phyloP scores from a whole-genome alignment of 2,329 filamentous ascomycete species.

The Samsoniella hepiali region DNA sequence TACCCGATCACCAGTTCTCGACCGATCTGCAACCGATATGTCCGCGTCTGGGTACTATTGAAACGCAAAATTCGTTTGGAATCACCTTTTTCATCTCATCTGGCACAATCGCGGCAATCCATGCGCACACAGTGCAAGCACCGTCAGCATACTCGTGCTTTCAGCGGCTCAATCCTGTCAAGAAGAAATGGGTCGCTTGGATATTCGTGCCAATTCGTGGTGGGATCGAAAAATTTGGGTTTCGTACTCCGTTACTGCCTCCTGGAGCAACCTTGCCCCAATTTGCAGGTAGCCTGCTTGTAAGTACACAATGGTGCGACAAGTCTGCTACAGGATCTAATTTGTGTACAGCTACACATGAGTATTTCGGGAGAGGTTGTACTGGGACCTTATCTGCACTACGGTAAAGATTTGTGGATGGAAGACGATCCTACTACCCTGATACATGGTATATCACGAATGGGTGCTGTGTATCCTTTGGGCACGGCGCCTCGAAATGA shows the following conservation, averaged over 20 bases:
- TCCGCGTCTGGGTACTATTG: conserved; percentile 7
- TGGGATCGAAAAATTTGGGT: conserved; percentile 10
- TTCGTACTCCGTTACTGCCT: conserved; percentile 9
- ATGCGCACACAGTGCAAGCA: conserved; percentile 10
- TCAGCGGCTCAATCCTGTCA: conserved; percentile 11
- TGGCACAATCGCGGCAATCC: conserved; percentile 12
- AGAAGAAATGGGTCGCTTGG: conserved; percentile 14
- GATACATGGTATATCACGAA: conserved; percentile 15
- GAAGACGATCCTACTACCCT: conserved; percentile 10
- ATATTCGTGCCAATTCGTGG: conserved; percentile 10
- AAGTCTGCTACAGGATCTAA: neutral
- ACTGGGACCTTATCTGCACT: conserved; percentile 3
- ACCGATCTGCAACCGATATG: neutral
- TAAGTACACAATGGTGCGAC: neutral
- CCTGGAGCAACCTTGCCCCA: conserved; percentile 4
- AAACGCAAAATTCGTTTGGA: conserved; percentile 10
- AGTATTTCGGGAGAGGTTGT: conserved; percentile 5
- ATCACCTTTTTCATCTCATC: conserved; percentile 16
- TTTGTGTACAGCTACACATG: conserved; percentile 2
- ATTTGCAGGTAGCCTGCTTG: conserved; percentile 6
- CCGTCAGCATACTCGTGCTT: conserved; percentile 13
- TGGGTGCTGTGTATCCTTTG: conserved; percentile 4
- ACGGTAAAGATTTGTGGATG: conserved; percentile 12
- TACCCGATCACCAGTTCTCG: conserved; percentile 5
- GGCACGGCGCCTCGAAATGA: neutral